Evolutionary conservation across 192 early-diverging fungal species (phyloP), one percentile per base, ranked within the genome.

Genomic region (Umbelopsis ramanniana): DNA sequence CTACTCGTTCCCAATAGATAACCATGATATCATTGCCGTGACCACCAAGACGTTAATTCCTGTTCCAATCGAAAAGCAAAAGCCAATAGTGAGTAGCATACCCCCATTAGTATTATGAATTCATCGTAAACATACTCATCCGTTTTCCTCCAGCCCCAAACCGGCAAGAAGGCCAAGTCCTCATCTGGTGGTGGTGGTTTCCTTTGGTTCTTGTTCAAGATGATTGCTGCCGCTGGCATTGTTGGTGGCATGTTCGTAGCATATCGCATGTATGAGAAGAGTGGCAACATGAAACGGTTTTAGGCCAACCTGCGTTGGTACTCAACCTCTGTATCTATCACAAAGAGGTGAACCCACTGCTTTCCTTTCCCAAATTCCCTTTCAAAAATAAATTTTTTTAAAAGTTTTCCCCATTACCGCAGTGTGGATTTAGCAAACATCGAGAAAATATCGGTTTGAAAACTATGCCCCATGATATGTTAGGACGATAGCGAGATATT

Each of bases 21-120:
- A 80, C 33, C 79, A 80, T 46, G 83, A 85, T 52, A 86, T 87
- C 54, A 79, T 87, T 52, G 71, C 69, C 29, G 84, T 87, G 17
- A 72, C 82, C 6, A 81, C 83, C 33, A 78, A 21, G 22, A 43
- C 74, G 1, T 38, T 83, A 29, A 17, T 45, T 38, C 68, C 78
- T 24, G 29, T 54, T 33, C 45, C 74, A 15, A 75, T 69, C 15
- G 68, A 69, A 11, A 24, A 29, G 17, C 52, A 54, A 46, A 52
- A 43, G 15, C 24, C 40, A 22, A 43, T 50, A 22, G 57, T 63
- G 17, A 63, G 57, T 63, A 14, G 11, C 9, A 26, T 7, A 22
- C 0, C 23, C 22, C 8, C 8, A 22, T 54, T 10, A 26, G 22
- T 26, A 14, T 6, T 11, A 11, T 26, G 53, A 22, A 10, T 22